Percentiles rank a stretch among this genome's conserved stretches.
phyloP scores from a whole-genome alignment of 2,329 filamentous ascomycete genomes.

The Dissoconium aciculare region DNA sequence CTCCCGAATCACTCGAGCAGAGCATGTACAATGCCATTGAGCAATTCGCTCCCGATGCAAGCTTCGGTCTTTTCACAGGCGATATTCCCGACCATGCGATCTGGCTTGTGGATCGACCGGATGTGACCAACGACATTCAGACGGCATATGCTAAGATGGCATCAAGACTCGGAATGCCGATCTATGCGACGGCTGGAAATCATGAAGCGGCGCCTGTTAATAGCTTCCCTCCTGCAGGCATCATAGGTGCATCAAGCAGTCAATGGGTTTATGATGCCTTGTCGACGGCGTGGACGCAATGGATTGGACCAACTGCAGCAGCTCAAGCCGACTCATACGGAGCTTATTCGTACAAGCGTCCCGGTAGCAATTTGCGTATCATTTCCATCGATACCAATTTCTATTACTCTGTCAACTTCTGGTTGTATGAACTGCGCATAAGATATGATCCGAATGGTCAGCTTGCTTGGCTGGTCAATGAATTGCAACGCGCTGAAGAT shows the following conservation, averaged over 20 bases:
- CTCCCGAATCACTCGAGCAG: constrained; percentile 36
- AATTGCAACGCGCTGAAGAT: constrained; percentile 40
- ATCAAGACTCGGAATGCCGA: constrained; percentile 25
- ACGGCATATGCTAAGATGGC: constrained; percentile 34
- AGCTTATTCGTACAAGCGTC: constrained; percentile 34
- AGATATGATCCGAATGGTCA: constrained; percentile 38
- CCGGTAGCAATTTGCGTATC: constrained; percentile 33
- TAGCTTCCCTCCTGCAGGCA: constrained; percentile 10
- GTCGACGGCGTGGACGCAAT: constrained; percentile 32
- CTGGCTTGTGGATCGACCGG: constrained; percentile 24
- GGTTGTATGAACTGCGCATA: constrained; percentile 38
- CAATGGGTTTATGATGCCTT: constrained; percentile 42
- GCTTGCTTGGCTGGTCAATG: constrained; percentile 38
- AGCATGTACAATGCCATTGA: constrained; percentile 36
- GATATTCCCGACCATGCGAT: constrained; percentile 41
- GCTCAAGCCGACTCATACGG: constrained; percentile 29
- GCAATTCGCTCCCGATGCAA: constrained; percentile 28
- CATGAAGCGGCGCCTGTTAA: constrained; percentile 34
- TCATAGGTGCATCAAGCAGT: constrained; percentile 15
- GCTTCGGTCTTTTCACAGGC: constrained; percentile 45
- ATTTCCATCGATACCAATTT: constrained; percentile 47
- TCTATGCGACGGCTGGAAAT: constrained; percentile 43
- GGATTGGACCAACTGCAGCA: constrained; percentile 32
- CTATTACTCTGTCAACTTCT: constrained; percentile 45
- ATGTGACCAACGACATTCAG: constrained; percentile 26